phyloP scores from a whole-genome alignment of 2,329 filamentous ascomycete species.

The Lanzia echinophila region DNA sequence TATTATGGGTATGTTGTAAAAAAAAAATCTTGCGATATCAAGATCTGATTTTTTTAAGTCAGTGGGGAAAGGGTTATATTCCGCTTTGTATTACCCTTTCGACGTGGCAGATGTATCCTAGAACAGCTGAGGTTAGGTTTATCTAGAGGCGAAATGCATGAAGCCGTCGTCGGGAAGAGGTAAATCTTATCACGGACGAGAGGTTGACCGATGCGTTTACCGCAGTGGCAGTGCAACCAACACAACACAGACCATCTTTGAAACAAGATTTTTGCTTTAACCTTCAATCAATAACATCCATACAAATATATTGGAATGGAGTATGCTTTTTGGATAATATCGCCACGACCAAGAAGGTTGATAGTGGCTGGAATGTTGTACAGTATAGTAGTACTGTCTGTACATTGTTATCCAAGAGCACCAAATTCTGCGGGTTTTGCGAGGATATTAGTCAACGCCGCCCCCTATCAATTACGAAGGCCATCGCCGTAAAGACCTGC shows the following conservation, averaged over 20 bases:
- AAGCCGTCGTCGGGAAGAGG: slow-evolving; percentile 7
- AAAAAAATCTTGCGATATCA: background rate
- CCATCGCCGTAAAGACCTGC: too few relatives aligned
- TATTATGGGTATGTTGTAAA: background rate
- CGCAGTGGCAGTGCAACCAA: slow-evolving; percentile 7
- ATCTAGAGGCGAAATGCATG: slow-evolving; percentile 2
- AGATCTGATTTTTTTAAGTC: background rate
- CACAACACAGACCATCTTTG: background rate
- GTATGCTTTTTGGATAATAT: background rate
- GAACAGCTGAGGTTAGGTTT: background rate
- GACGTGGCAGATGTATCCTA: background rate
- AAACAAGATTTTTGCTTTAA: background rate
- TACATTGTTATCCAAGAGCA: too few relatives aligned
- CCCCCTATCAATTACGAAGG: too few relatives aligned
- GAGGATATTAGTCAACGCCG: too few relatives aligned
- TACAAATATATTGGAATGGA: background rate
- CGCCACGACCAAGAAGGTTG: background rate
- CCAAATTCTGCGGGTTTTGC: too few relatives aligned
- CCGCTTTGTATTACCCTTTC: background rate
- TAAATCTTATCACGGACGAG: slow-evolving; percentile 7
- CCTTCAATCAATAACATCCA: background rate
- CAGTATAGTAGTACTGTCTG: background rate
- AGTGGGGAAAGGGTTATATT: background rate
- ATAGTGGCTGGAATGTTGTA: background rate
- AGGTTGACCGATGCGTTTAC: slow-evolving; percentile 4